Evolutionary conservation across 1,284 basidiomycete genomes (phyloP), one percentile per base, ranked within the genome.

Genomic region (Trichosporon coremiiforme): DNA sequence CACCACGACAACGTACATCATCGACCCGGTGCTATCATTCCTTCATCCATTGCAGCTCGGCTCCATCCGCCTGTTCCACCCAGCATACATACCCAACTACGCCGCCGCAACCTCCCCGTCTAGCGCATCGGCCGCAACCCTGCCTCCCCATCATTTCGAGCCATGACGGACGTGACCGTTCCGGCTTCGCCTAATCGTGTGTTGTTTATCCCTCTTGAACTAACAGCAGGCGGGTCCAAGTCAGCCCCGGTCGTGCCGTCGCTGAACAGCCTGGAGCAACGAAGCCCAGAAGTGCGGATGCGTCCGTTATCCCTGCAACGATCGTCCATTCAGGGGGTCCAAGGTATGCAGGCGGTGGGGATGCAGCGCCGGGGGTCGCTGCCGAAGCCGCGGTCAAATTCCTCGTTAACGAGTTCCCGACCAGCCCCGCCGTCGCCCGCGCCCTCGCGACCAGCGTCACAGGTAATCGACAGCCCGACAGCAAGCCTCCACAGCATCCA

Each of bases 361-460:
- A 31, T 62, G 57, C 57, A 33, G 57, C 57, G 57, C 17, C 57
- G 57, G 5, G 57, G 57, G 15, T 62, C 57, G 20, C 35, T 67
- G 1, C 50, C 70, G 45, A 75, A 75, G 60, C 72, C 78, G 1
- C 75, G 77, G 25, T 76, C 75, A 6, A 71, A 73, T 65, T 70
- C 65, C 8, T 66, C 67, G 0, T 72, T 81, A 15, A 75, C 75
- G 8, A 76, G 77, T 7, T 72, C 74, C 38, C 75, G 80, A n/a
- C 79, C 80, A 1, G 80, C 80, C 7, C 80, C 80, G 15, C 75
- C 77, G 2, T 78, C 77, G 0, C 80, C 80, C 0, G 78, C 77
- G 2, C 70, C 71, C 15, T 79, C 77, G 10, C 74, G 80, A 1
- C 80, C 78, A 2, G 57, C 57, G 13, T 78, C 77, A 0, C 74